Evolutionary conservation across 1,139 yeast genomes (phyloP), one percentile per base, ranked within the genome.

Genomic region (Sugiyamaella paludigena): DNA sequence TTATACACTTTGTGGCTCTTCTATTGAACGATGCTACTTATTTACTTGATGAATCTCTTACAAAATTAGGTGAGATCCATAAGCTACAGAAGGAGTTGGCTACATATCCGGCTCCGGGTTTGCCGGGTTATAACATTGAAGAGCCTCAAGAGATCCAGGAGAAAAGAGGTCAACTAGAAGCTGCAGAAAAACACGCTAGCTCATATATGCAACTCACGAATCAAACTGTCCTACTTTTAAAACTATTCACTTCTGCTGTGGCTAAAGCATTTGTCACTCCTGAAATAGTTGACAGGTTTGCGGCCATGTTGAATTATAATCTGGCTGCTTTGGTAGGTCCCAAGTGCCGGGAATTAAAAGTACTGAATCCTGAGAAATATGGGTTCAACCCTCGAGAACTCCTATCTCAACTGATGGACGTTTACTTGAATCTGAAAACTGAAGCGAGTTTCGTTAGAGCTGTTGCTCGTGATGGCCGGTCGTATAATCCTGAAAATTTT

Each of bases 231-330:
- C 79, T 78, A 46, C 72, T 94, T 57, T 84, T 92, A 62, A 82
- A 81, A 57, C 70, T 89, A 45, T 92, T 91, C 65, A 89, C 98
- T 0, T 77, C 80, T 50, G 92, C 91, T 57, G 88, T 88, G 7
- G 96, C 98, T 3, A 74, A 74, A 49, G 94, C 96, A 0, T 94
- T 92, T 69, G 83, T 84, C 4, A 83, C 88, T 43, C 82, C 88
- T 1, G 98, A 94, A 70, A 83, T 92, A 60, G 96, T 92, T 39
- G 96, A 88, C 60, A 78, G 98, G 66, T 73, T 92, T 54, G 96
- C 98, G 0, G 89, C 96, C 42, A 92, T 92, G 99, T 73, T 92
- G 64, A 87, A 92, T 70, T 92, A 91, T 69, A 92, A 92, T 65
- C 73, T 92, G 54, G 87, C 83, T 38, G 88, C 92, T 8, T 74